Evolutionary conservation across 2,329 filamentous ascomycete genomes (phyloP), one percentile per base, ranked within the genome.

Genomic region (Penicillium capsulatum): DNA sequence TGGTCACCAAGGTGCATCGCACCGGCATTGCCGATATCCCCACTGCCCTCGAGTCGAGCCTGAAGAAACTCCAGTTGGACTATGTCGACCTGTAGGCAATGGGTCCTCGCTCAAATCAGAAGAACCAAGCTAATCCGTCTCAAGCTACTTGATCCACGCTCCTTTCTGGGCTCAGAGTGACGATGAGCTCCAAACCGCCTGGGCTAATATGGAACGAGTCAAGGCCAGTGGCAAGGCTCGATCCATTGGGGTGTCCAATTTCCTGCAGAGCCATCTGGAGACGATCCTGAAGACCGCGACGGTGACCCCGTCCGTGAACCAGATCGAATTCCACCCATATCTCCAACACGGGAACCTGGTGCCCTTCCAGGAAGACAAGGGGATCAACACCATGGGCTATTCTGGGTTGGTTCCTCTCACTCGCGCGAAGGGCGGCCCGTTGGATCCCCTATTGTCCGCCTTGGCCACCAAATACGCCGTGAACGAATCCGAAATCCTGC

Each of bases 191-290:
- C 78, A 81, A 57, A 58, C 65, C 20, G 72, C 74, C 31, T 83
- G 79, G 79, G 71, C 71, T 27, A 66, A 70, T 4, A 79, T 83
- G 77, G 79, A 83, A 53, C 61, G 69, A 27, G 61, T 82, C 27
- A 70, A 79, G 48, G 62, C 66, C n/a, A 59, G 70, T 10, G 79
- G 79, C 11, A 74, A 81, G 42, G 71, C 75, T 4, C 75, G 73
- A 38, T 75, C 74, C 5, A 83, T 83, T 45, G 80, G 79, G 15
- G 78, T 83, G 15, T 80, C 76, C 39, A 83, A 80, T 60, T 83
- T 74, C 59, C 61, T 75, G 4, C 69, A 73, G 16, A 57, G 64
- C 15, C 74, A 83, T 42, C 65, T 83, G 13, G 70, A 78, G 31
- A 69, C 71, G 8, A 71, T 76, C 14, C 63, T 72, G 24, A 56